These are phyloP conservation scores for Asterophora parasitica DNA, from an alignment of 768 basidiomycete species.

Conservation along the genomic window DNA sequence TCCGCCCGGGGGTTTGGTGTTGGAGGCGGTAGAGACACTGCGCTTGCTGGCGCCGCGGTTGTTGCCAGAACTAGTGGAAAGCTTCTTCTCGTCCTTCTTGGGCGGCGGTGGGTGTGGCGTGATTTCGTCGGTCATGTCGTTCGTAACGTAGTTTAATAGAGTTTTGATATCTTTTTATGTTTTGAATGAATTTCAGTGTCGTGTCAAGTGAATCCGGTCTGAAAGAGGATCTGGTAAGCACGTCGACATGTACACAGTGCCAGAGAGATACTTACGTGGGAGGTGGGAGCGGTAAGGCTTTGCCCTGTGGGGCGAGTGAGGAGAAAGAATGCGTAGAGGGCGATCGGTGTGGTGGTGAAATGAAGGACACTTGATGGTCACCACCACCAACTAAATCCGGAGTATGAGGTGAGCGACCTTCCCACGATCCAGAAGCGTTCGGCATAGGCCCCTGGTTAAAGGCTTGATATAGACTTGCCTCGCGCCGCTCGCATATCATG, in stretches of 20 bases:
- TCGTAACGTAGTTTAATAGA: conserved; percentile 55
- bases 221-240: conserved; percentile 13
- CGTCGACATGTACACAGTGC: not conserved
- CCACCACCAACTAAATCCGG: conserved; percentile 21
- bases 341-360: conserved; percentile 44
- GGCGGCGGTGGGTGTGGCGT: conserved; percentile 51
- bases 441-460: no score
- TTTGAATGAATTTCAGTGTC: conserved; percentile 29
- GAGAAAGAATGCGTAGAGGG: conserved; percentile 46
- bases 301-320: conserved; percentile 92
- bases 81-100: conserved; percentile 77
- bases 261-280: conserved; percentile 12
- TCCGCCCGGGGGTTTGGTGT: conserved; percentile 38
- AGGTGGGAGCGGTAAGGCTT: conserved; percentile 36
- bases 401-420: conserved; percentile 26
- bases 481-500: conserved; percentile 7
- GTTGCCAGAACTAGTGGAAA: conserved; percentile 39
- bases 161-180: conserved; percentile 48
- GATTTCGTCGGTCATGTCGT: conserved; percentile 84
- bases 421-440: conserved; percentile 29
- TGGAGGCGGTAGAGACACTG: conserved; percentile 47
- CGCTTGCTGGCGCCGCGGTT: conserved; percentile 53
- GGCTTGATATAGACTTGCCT: not conserved
- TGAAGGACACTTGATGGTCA: conserved; percentile 43
- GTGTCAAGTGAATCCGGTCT: conserved; percentile 27